Evolutionary conservation across 306 rosid species (phyloP).

Genomic region (Gynostemma pentaphyllum): DNA sequence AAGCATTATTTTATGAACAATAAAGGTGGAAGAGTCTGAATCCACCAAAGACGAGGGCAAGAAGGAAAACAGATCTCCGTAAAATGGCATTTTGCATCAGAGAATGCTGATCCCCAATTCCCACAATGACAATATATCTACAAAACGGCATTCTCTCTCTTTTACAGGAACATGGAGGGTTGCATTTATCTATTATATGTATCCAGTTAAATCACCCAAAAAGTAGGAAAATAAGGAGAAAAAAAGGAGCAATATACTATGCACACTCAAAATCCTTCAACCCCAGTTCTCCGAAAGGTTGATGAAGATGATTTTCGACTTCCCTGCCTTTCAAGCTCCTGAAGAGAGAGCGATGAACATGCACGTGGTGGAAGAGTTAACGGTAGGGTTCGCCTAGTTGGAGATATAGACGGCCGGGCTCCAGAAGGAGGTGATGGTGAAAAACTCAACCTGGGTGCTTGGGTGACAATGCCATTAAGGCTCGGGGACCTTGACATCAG

Average conservation of each 20-base stretch:
- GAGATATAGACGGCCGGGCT: constrained; percentile 44
- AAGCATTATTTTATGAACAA: not conserved
- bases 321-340: constrained; percentile 63
- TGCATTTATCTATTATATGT: constrained; percentile 62
- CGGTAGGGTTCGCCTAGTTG: constrained; percentile 44
- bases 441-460: constrained; percentile 53
- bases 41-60: not conserved
- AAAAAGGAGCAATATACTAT: constrained; percentile 39
- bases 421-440: constrained; percentile 66
- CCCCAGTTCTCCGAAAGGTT: constrained; percentile 55
- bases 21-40: not conserved
- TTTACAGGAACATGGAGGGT: constrained; percentile 26
- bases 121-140: constrained; percentile 36
- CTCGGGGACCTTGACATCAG: constrained; percentile 78
- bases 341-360: constrained; percentile 56
- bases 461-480: constrained; percentile 58
- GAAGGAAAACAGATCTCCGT: not conserved
- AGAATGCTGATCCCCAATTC: constrained; percentile 12
- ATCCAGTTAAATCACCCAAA: constrained; percentile 51
- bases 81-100: not conserved
- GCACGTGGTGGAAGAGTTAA: constrained; percentile 45
- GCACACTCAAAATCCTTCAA: constrained; percentile 85
- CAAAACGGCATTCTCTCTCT: constrained; percentile 47
- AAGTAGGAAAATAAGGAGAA: constrained; percentile 15
- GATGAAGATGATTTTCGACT: constrained; percentile 79